A percentile compares a stretch with the other conserved stretches of the same genome.
Evolutionary conservation across 2,329 filamentous ascomycete species (phyloP).

Genomic region (Aureobasidium subglaciale): DNA sequence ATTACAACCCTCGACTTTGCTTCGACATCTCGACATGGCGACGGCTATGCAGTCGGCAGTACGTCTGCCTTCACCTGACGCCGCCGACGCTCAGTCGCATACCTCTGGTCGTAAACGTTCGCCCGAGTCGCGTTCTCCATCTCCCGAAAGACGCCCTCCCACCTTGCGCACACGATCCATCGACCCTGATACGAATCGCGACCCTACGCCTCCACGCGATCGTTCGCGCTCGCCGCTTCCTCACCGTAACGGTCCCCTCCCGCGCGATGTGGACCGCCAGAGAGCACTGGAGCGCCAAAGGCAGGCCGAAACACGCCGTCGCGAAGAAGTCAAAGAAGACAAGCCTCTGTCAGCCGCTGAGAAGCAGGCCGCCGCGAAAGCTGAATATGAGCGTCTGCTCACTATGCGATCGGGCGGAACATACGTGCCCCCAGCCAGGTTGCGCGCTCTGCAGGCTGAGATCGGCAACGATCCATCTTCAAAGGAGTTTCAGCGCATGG

Average conservation of each 20-base stretch:
- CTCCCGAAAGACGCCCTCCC: constrained; percentile 28
- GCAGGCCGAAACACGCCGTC: constrained; percentile 38
- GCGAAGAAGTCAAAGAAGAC: constrained; percentile 36
- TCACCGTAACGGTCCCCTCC: constrained; percentile 31
- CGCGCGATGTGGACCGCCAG: constrained; percentile 43
- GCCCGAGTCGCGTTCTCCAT: constrained; percentile 29
- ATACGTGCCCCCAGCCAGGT: constrained; percentile 86
- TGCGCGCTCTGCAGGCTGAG: constrained; percentile 88
- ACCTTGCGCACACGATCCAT: constrained; percentile 23
- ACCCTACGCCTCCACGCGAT: constrained; percentile 18
- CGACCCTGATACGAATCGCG: neutral
- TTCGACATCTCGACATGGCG: constrained; percentile 7
- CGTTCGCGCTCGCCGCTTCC: constrained; percentile 18
- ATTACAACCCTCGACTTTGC: neutral
- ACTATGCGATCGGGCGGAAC: constrained; percentile 92
- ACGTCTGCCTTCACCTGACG: constrained; percentile 15
- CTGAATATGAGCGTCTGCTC: constrained; percentile 86
- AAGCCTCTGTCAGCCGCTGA: constrained; percentile 65
- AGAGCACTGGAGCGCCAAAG: constrained; percentile 47
- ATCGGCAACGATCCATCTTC: constrained; percentile 85
- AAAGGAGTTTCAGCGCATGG: constrained; percentile 98
- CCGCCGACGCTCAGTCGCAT: constrained; percentile 14
- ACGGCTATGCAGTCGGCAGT: constrained; percentile 17
- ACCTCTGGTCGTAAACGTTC: constrained; percentile 26
- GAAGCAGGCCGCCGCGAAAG: constrained; percentile 81